Conservation (phyloP, 176 grass and related monocot genomes). For the Pharus latifolius region DNA sequence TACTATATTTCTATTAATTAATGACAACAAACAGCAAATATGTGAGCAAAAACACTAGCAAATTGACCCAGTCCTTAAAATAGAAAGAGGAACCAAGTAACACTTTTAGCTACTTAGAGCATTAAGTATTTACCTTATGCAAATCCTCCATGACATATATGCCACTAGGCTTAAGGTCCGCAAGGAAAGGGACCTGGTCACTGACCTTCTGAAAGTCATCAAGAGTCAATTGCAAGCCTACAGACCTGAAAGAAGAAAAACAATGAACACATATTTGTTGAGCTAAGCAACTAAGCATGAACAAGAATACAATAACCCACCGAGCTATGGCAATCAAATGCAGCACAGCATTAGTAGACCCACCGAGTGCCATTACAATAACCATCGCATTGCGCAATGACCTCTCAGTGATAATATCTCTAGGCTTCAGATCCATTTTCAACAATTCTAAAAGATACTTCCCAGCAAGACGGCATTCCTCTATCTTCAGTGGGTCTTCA, state of each 20-base stretch:
- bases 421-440: slow-evolving; percentile 93
- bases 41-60: too few relatives aligned
- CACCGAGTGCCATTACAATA: slow-evolving; percentile 91
- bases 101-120: neutral
- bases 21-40: too few relatives aligned
- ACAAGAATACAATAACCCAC: slow-evolving; percentile 28
- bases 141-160: slow-evolving; percentile 99
- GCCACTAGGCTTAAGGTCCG: slow-evolving; percentile 95
- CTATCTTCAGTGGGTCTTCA: slow-evolving; percentile 80
- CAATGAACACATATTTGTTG: slow-evolving; percentile 24
- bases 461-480: slow-evolving; percentile 77
- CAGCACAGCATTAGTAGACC: slow-evolving; percentile 93
- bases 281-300: neutral
- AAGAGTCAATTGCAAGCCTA: slow-evolving; percentile 76
- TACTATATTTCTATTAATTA: neutral
- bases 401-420: slow-evolving; percentile 91
- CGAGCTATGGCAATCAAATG: slow-evolving; percentile 98
- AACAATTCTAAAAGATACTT: slow-evolving; percentile 84
- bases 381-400: slow-evolving; percentile 92
- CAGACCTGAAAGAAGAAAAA: slow-evolving; percentile 58
- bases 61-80: neutral
- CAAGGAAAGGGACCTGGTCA: slow-evolving; percentile 91
- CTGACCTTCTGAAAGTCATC: slow-evolving; percentile 99
- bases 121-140: slow-evolving; percentile 61
- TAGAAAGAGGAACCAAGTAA: slow-evolving; percentile 1